phyloP scores from a whole-genome alignment of 2,329 filamentous ascomycete species.

The Fusarium aywerte region DNA sequence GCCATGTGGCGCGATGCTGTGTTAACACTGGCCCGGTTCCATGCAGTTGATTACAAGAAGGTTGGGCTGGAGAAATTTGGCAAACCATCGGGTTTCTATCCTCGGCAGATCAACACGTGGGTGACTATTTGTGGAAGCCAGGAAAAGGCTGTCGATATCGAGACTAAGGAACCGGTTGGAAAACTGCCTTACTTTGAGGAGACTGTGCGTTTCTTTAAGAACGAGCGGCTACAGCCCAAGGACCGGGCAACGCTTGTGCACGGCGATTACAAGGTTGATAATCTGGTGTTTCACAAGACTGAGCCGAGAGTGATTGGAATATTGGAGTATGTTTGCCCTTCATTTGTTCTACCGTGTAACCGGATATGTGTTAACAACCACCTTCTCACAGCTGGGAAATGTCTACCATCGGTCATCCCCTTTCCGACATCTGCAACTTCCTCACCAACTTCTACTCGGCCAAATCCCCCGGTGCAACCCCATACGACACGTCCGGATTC shows the following conservation, averaged over 20 bases:
- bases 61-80: constrained; percentile 81
- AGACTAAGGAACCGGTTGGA: constrained; percentile 80
- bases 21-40: constrained; percentile 84
- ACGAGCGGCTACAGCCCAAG: constrained; percentile 74
- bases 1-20: constrained; percentile 90
- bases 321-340: constrained; percentile 70
- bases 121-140: constrained; percentile 81
- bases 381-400: constrained; percentile 82
- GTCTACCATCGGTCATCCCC: constrained; percentile 95
- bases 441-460: constrained; percentile 56
- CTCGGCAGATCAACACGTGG: constrained; percentile 87
- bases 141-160: constrained; percentile 77
- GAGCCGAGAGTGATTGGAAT: constrained; percentile 91
- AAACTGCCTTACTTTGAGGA: constrained; percentile 85
- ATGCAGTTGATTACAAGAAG: constrained; percentile 73
- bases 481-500: constrained; percentile 62
- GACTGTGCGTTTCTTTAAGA: constrained; percentile 80
- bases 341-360: background rate
- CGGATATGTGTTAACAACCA: constrained; percentile 1
- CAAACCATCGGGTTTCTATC: constrained; percentile 80
- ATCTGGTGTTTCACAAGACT: constrained; percentile 88
- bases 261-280: constrained; percentile 97
- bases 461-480: constrained; percentile 37
- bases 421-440: constrained; percentile 90
- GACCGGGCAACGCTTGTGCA: constrained; percentile 87